phyloP scores from a whole-genome alignment of 1,284 basidiomycete genomes.

The Cryptococcus hybrid region DNA sequence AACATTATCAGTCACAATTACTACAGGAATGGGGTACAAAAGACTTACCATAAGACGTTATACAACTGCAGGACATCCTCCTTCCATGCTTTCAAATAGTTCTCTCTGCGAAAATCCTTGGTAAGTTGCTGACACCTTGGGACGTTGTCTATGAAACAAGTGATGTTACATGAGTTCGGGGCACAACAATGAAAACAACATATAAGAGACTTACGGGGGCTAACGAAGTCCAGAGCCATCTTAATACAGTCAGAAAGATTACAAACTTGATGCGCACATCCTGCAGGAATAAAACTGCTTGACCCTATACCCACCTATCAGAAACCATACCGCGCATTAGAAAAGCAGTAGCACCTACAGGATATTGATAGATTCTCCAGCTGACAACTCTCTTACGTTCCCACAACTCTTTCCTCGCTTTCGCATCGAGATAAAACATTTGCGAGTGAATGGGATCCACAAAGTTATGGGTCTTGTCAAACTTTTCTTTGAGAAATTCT shows the following conservation, averaged over 20 bases:
- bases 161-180: neutral
- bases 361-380: conserved; percentile 80
- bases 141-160: conserved; percentile 65
- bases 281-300: conserved; percentile 93
- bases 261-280: conserved; percentile 87
- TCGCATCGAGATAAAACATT: conserved; percentile 75
- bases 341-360: conserved; percentile 40
- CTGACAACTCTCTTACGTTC: conserved; percentile 69
- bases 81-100: conserved; percentile 83
- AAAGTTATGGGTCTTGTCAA: conserved; percentile 27
- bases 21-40: neutral
- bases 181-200: neutral
- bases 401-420: conserved; percentile 65
- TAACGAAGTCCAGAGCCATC: conserved; percentile 94
- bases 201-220: conserved; percentile 55
- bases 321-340: too few relatives aligned
- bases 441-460: conserved; percentile 91
- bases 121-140: conserved; percentile 77
- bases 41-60: conserved; percentile 85
- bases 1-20: neutral
- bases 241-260: conserved; percentile 85
- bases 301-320: conserved; percentile 54
- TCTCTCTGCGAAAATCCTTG: conserved; percentile 83
- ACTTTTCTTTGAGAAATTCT: conserved; percentile 60
- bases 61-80: conserved; percentile 89